Conservation (phyloP, 495 filamentous ascomycete genomes). For the Symbiotaphrina buchneri region DNA sequence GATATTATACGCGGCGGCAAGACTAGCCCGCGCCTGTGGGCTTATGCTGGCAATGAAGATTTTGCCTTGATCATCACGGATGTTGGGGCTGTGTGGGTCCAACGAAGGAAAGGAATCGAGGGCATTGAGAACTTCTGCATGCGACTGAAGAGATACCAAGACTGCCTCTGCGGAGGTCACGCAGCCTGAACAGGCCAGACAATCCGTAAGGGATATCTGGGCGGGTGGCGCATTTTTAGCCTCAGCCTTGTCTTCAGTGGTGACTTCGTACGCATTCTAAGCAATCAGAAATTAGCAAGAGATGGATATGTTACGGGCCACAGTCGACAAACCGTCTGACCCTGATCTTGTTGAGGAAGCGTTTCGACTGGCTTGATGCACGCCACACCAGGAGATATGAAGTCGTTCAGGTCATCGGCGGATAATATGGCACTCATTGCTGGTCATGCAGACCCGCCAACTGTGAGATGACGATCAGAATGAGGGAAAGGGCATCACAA, state of each 20-base stretch:
- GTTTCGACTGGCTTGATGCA: conserved; percentile 97
- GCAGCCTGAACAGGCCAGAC: conserved; percentile 91
- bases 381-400: conserved; percentile 90
- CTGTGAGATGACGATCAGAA: no score
- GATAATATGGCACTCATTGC: conserved; percentile 98
- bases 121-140: conserved; percentile 66
- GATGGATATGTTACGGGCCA: neutral
- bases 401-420: conserved; percentile 92
- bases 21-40: conserved; percentile 67
- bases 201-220: conserved; percentile 91
- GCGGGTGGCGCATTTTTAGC: conserved; percentile 26
- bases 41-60: conserved; percentile 81
- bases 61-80: conserved; percentile 17
- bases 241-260: conserved; percentile 61
- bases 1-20: conserved; percentile 61
- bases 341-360: conserved; percentile 32
- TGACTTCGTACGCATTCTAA: conserved; percentile 64
- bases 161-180: conserved; percentile 95
- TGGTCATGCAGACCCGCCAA: no score
- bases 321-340: conserved; percentile 4
- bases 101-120: conserved; percentile 43
- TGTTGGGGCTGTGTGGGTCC: conserved; percentile 7
- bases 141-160: conserved; percentile 77
- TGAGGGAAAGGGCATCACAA: no score
- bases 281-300: neutral